Evolutionary conservation across 2,329 filamentous ascomycete genomes (phyloP).

Genomic region (Bertia moriformis): DNA sequence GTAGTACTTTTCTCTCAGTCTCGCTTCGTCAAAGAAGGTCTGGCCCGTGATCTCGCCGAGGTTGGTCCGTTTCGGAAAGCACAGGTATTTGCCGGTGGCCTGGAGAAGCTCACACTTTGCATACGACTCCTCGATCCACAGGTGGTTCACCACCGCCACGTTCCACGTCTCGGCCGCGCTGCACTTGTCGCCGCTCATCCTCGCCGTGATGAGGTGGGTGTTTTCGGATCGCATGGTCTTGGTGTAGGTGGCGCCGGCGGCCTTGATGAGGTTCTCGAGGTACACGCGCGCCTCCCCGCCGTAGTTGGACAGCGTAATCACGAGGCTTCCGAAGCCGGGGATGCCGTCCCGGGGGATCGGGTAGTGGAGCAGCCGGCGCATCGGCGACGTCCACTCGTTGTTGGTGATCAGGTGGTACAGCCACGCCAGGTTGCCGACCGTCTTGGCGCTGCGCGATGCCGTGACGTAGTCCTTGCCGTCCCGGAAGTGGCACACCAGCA

Average conservation of each 20-base stretch:
- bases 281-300: constrained; percentile 87
- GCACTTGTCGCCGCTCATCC: constrained; percentile 81
- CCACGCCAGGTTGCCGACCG: constrained; percentile 88
- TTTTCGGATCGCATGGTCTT: constrained; percentile 93
- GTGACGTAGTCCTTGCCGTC: constrained; percentile 65
- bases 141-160: constrained; percentile 77
- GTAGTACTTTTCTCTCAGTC: constrained; percentile 53
- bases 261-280: constrained; percentile 76
- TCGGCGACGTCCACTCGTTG: constrained; percentile 76
- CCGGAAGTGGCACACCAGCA: constrained; percentile 76
- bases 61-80: constrained; percentile 81
- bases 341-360: constrained; percentile 67
- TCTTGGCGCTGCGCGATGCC: constrained; percentile 63
- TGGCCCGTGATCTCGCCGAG: constrained; percentile 85
- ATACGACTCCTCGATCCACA: constrained; percentile 96
- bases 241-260: constrained; percentile 75
- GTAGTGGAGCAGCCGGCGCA: constrained; percentile 76
- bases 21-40: constrained; percentile 58
- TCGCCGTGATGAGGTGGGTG: constrained; percentile 85
- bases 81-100: constrained; percentile 62
- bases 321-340: constrained; percentile 60
- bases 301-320: constrained; percentile 90
- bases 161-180: constrained; percentile 86
- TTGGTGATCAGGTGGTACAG: constrained; percentile 81
- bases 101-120: constrained; percentile 68